Base-by-base conservation (phyloP, 306 rosid species). In the Trifolium subterraneum region DNA sequence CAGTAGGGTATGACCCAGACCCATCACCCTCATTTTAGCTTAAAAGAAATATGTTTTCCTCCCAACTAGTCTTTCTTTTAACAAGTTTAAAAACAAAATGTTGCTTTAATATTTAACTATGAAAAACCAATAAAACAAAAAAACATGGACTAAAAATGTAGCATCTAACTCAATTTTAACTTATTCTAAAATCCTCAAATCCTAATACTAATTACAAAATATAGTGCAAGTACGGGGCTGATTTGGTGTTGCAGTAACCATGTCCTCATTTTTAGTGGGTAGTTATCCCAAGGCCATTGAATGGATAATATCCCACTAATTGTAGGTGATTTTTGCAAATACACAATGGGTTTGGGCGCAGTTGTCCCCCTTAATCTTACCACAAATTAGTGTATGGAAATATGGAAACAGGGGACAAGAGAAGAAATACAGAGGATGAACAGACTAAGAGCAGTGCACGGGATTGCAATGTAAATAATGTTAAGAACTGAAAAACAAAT, bases 351-450 rank as follows among this genome's bases (percentile, higher is more conserved):
- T 38, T 38, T 64, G 69, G 51, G 50, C 11, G 16, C 50, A 64
- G 69, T 38, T 19, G 33, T 18, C 31, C 39, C 69, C 50, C 48
- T 18, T 29, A 38, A n/a, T 52, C 51, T 68, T 44, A 62, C 31
- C 27, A 59, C 38, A 58, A 41, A 70, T 47, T 22, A 71, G 54
- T 29, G 64, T 23, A 48, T n/a, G 36, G 25, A 38, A 23, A 62
- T 56, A 56, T n/a, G 36, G 29, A 77, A 72, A 50, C 63, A n/a
- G 36, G 45, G 48, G 39, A 72, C 70, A 14, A 50, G 16, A 51
- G 60, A 75, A 61, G 15, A 60, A 15, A 61, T 51, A 39, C 31
- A 63, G 16, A 52, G 25, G 51, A 45, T 64, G 72, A 56, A 67
- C 22, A 59, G 39, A 52, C 9, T 25, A 51, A 25, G 56, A 39